phyloP scores from a whole-genome alignment of 306 rosid genomes.

The Casuarina equisetifolia region DNA sequence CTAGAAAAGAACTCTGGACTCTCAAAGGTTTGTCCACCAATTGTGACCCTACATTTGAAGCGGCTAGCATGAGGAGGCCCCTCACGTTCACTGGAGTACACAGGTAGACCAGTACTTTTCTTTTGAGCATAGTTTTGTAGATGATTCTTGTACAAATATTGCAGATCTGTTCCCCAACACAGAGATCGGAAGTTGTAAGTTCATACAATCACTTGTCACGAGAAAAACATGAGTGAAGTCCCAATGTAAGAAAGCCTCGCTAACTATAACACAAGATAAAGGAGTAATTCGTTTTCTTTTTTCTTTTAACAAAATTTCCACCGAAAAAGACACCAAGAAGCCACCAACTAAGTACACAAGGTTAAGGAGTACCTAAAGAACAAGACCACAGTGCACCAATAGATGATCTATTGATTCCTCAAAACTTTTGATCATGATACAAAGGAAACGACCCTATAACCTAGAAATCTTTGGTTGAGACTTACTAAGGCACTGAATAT shows the following conservation, averaged over 20 bases:
- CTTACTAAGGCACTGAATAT: slow-evolving; percentile 14
- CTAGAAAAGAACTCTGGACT: slow-evolving; percentile 51
- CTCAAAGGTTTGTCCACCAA: slow-evolving; percentile 60
- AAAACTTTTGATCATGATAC: not conserved
- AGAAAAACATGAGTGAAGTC: not conserved
- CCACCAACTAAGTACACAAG: slow-evolving; percentile 3
- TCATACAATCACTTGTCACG: slow-evolving; percentile 6
- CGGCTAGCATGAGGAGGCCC: slow-evolving; percentile 81
- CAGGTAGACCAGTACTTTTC: slow-evolving; percentile 52
- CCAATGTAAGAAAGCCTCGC: slow-evolving; percentile 7
- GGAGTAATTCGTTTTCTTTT: not conserved
- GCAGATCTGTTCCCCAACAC: slow-evolving; percentile 36
- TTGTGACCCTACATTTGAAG: slow-evolving; percentile 64
- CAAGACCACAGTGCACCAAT: not conserved
- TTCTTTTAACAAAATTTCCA: not conserved
- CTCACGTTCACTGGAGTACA: slow-evolving; percentile 64
- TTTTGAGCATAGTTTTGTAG: slow-evolving; percentile 68
- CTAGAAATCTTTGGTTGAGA: slow-evolving; percentile 9
- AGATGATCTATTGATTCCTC: not conserved
- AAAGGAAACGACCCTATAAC: slow-evolving; percentile 18
- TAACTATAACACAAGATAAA: not conserved
- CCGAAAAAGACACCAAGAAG: not conserved
- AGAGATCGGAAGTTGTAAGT: slow-evolving; percentile 18
- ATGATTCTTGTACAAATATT: slow-evolving; percentile 66
- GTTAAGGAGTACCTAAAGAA: not conserved